These are phyloP conservation scores for Coemansia erecta DNA, from an alignment of 192 early-diverging fungal species.

Conservation along the genomic window DNA sequence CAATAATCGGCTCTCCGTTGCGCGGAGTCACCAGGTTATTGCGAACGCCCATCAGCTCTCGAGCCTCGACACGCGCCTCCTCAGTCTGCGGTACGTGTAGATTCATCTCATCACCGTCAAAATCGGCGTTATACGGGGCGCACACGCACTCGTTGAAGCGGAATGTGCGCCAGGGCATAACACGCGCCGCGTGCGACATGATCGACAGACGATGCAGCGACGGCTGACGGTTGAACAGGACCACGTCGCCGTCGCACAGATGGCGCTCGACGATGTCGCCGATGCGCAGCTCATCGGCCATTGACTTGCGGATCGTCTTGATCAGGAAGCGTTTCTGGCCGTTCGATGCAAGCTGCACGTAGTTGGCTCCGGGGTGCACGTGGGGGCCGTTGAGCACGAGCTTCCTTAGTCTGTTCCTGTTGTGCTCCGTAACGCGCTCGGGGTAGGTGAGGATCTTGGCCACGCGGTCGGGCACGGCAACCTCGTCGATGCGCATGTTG, in stretches of 20 bases:
- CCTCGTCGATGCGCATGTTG: constrained; percentile 95
- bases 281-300: constrained; percentile 71
- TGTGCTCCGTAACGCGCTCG: constrained; percentile 87
- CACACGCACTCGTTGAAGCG: constrained; percentile 99
- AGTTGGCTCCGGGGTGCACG: constrained; percentile 92
- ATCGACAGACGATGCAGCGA: constrained; percentile 95
- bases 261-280: constrained; percentile 98
- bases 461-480: constrained; percentile 88
- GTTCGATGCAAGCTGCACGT: constrained; percentile 59
- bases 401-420: constrained; percentile 74
- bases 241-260: constrained; percentile 87
- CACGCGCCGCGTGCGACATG: constrained; percentile 90
- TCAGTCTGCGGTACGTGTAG: constrained; percentile 99
- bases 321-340: constrained; percentile 68
- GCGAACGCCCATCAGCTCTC: constrained; percentile 93
- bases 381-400: constrained; percentile 83
- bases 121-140: constrained; percentile 99
- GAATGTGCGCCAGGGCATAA: constrained; percentile 96
- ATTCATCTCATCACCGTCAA: constrained; percentile 99
- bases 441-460: constrained; percentile 94
- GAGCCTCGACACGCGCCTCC: constrained; percentile 94
- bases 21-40: constrained; percentile 97
- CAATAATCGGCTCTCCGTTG: constrained; percentile 97
- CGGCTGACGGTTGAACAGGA: constrained; percentile 98
- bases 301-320: constrained; percentile 65